Conservation (phyloP, 805 yeast species). For the Candida awuae region DNA sequence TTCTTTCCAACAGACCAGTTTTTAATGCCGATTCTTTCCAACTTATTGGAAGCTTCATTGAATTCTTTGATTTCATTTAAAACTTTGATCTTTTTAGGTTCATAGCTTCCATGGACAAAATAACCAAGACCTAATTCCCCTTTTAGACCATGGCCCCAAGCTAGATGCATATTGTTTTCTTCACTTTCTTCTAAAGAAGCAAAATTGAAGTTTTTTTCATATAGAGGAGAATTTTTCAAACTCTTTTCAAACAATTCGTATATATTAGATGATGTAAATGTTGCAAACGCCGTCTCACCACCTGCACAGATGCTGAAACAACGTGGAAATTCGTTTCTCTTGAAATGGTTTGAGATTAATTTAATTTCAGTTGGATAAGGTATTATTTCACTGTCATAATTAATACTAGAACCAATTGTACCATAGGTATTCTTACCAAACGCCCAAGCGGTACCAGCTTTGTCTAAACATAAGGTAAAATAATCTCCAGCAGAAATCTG, state of each 20-base stretch:
- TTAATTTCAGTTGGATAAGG: slow-evolving; percentile 59
- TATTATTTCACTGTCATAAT: slow-evolving; percentile 55
- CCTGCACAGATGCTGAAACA: slow-evolving; percentile 58
- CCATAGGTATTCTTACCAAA: slow-evolving; percentile 85
- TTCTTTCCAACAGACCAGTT: slow-evolving; percentile 55
- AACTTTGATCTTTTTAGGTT: slow-evolving; percentile 52
- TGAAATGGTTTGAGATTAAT: slow-evolving; percentile 32
- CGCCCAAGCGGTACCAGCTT: slow-evolving; percentile 62
- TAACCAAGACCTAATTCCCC: slow-evolving; percentile 84
- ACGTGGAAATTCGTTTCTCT: slow-evolving; percentile 36
- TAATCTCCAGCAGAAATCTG: slow-evolving; percentile 65
- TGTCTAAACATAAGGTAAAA: slow-evolving; percentile 67
- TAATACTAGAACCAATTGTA: slow-evolving; percentile 69
- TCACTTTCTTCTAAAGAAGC: slow-evolving; percentile 18
- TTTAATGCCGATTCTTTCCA: slow-evolving; percentile 41
- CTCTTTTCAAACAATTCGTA: slow-evolving; percentile 30
- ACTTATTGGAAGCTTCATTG: slow-evolving; percentile 36
- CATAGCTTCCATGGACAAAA: slow-evolving; percentile 62
- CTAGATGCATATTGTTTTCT: slow-evolving; percentile 33
- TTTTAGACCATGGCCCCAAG: slow-evolving; percentile 77
- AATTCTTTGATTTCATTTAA: slow-evolving; percentile 44
- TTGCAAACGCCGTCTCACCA: slow-evolving; percentile 54
- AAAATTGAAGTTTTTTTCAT: slow-evolving; percentile 9
- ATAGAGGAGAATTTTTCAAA: slow-evolving; percentile 12
- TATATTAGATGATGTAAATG: slow-evolving; percentile 31